Conservation (phyloP, 192 early-diverging fungal species). For the Thamnidium elegans region DNA sequence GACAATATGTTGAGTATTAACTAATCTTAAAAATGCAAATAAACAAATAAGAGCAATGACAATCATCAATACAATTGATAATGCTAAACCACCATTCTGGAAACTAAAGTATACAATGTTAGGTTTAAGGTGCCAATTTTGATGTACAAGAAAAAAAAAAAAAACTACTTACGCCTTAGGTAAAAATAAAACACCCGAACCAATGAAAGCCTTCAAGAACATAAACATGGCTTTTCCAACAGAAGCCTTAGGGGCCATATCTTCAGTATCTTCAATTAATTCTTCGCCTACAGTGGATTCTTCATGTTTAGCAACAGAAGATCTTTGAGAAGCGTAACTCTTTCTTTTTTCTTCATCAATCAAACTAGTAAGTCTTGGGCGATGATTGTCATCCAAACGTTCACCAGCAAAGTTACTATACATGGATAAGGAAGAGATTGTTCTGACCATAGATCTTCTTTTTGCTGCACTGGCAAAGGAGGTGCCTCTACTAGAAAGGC, state of each 20-base stretch:
- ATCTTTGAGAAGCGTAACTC: background rate
- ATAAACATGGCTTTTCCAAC: constrained; percentile 59
- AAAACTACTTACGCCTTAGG: constrained; percentile 42
- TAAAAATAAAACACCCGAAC: constrained; percentile 61
- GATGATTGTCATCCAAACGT: background rate
- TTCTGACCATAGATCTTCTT: constrained; percentile 17
- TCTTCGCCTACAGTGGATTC: constrained; percentile 2
- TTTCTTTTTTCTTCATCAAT: constrained; percentile 13
- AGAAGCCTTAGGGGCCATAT: constrained; percentile 39
- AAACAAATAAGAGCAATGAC: constrained; percentile 60
- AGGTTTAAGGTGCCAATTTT: background rate
- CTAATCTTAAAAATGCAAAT: constrained; percentile 48
- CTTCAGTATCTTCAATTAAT: constrained; percentile 6
- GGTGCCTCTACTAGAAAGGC: constrained; percentile 2
- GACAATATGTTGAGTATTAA: constrained; percentile 47
- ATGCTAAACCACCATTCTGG: constrained; percentile 61
- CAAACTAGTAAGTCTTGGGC: background rate
- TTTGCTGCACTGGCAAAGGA: constrained; percentile 22
- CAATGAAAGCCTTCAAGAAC: constrained; percentile 65
- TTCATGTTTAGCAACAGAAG: constrained; percentile 9
- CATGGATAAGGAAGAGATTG: constrained; percentile 27
- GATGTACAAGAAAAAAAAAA: background rate
- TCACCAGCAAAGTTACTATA: constrained; percentile 37
- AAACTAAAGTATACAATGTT: constrained; percentile 33
- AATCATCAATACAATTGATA: constrained; percentile 59